Percentiles rank a stretch among this genome's conserved stretches.
phyloP scores from a whole-genome alignment of 495 filamentous ascomycete genomes.

The Astrothelium macrocarpum region DNA sequence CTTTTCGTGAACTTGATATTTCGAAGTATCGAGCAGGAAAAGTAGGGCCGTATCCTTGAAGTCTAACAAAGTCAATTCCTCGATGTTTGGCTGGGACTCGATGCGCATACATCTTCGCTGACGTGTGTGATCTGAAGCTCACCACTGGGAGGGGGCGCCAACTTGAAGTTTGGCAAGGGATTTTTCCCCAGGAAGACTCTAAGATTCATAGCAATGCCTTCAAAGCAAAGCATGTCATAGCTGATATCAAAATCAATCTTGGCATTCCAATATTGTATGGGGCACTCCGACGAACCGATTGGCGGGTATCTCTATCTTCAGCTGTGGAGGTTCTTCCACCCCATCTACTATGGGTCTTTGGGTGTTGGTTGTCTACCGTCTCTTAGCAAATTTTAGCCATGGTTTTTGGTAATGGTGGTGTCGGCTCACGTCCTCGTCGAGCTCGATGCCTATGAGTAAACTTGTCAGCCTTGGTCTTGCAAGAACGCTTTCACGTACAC shows the following conservation, averaged over 20 bases:
- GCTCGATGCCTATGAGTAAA: constrained; percentile 60
- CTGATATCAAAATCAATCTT: constrained; percentile 33
- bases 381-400: background rate
- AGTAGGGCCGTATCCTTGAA: constrained; percentile 68
- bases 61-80: constrained; percentile 40
- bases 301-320: constrained; percentile 98
- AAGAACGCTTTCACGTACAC: constrained; percentile 14
- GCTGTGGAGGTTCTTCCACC: constrained; percentile 76
- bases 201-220: constrained; percentile 89
- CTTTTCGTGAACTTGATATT: constrained; percentile 85
- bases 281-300: constrained; percentile 49
- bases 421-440: constrained; percentile 66
- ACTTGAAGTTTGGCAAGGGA: constrained; percentile 64
- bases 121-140: constrained; percentile 72
- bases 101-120: constrained; percentile 49
- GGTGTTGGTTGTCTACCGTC: constrained; percentile 51
- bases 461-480: background rate
- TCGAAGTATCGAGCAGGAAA: constrained; percentile 78
- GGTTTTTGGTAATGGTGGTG: background rate
- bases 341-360: constrained; percentile 65
- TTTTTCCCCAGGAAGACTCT: constrained; percentile 82
- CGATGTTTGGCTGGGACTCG: background rate
- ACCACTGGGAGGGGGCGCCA: constrained; percentile 59
- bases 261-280: background rate
- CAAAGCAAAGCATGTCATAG: constrained; percentile 98